phyloP scores from a whole-genome alignment of 192 early-diverging fungal species.

The Backusella macrospora region DNA sequence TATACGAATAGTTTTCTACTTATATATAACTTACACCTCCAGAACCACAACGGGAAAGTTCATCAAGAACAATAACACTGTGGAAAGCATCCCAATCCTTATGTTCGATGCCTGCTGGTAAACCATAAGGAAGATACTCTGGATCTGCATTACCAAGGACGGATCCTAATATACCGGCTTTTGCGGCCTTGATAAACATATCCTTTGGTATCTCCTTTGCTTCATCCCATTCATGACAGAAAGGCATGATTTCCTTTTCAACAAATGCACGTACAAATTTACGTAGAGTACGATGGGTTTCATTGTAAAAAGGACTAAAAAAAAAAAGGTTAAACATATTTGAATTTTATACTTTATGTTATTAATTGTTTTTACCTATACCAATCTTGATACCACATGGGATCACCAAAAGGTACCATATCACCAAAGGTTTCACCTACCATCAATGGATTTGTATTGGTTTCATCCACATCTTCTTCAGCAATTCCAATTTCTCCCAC shows the following conservation, averaged over 20 bases:
- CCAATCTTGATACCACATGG: conserved; percentile 64
- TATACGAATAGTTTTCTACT: conserved; percentile 9
- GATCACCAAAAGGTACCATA: conserved; percentile 77
- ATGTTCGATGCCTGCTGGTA: conserved; percentile 52
- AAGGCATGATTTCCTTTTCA: conserved; percentile 80
- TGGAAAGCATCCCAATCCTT: conserved; percentile 73
- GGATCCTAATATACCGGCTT: conserved; percentile 74
- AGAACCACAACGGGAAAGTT: conserved; percentile 78
- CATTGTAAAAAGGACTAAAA: conserved; percentile 78
- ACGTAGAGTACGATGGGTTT: conserved; percentile 67
- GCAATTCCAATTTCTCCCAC: conserved; percentile 64
- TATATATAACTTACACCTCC: conserved; percentile 77
- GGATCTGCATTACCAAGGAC: conserved; percentile 48
- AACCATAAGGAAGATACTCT: conserved; percentile 36
- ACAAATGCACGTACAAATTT: conserved; percentile 69
- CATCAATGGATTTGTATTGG: conserved; percentile 50
- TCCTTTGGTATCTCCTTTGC: conserved; percentile 73
- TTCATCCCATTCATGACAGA: conserved; percentile 82
- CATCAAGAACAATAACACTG: conserved; percentile 76
- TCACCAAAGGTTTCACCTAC: conserved; percentile 64
- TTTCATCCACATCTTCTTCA: conserved; percentile 31
- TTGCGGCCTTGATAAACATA: conserved; percentile 73
- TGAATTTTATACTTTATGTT: no score
- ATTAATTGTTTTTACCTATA: no score
- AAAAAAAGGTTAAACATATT: no score